A percentile compares a stretch with the other conserved stretches of the same genome.
These are phyloP conservation scores for Globisporangium yorkense DNA, from an alignment of 352 stramenopile species.

Conservation along the genomic window DNA sequence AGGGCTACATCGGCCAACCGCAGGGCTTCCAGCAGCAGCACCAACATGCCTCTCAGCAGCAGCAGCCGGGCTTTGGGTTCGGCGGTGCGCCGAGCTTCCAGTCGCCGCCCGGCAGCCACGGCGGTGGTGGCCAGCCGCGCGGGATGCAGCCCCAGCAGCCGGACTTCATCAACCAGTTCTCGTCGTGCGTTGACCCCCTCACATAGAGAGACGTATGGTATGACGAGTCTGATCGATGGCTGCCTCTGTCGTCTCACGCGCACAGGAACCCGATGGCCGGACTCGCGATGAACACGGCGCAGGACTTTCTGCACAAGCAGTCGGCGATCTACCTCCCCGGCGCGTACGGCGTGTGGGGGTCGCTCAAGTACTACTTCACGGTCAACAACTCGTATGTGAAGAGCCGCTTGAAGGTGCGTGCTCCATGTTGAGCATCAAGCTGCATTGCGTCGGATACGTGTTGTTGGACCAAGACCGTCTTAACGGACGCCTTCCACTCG, in stretches of 20 bases:
- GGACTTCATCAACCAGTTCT: conserved; percentile 79
- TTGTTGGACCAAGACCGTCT: not conserved
- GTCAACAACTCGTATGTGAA: conserved; percentile 90
- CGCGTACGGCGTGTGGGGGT: conserved; percentile 73
- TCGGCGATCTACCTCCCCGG: conserved; percentile 75
- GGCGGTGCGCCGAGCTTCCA: conserved; percentile 12
- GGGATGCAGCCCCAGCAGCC: conserved; percentile 25
- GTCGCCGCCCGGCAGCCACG: conserved; percentile 15
- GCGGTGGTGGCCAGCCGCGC: conserved; percentile 8
- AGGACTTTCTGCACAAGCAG: conserved; percentile 80
- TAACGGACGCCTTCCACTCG: not conserved
- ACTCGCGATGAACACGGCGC: conserved; percentile 78
- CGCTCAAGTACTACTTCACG: conserved; percentile 87
- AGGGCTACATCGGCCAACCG: conserved; percentile 17
- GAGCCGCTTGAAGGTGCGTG: conserved; percentile 70
- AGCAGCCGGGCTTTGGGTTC: conserved; percentile 16
- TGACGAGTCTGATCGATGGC: not conserved
- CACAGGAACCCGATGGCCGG: conserved; percentile 81
- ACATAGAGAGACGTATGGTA: not conserved
- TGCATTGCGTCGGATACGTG: not conserved
- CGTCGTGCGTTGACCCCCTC: conserved; percentile 20
- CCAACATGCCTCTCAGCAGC: conserved; percentile 8
- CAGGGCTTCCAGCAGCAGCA: conserved; percentile 28
- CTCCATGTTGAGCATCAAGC: not conserved
- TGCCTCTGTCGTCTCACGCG: not conserved